Evolutionary conservation across 768 basidiomycete genomes (phyloP), one percentile per base, ranked within the genome.

Genomic region (Lactifluus rugatus): DNA sequence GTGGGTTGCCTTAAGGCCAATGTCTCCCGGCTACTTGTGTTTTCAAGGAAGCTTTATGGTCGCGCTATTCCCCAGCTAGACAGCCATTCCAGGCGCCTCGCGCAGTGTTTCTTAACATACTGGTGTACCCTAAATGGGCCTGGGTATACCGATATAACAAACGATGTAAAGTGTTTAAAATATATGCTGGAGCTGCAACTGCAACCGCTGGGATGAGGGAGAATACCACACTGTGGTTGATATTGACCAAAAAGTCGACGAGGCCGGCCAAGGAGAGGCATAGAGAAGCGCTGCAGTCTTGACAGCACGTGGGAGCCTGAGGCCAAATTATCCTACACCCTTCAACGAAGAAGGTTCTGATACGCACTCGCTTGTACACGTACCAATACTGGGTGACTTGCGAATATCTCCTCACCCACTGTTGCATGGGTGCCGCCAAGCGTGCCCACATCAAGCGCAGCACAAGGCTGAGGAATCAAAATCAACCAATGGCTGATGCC

Each of bases 241-340:
- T 46, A 25, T 59, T 60, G 26, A 37, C 11, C 21, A 64, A 34
- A 19, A 64, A 64, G 26, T 54, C 57, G 10, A 52, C 34, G 32
- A 64, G 46, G 17, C 63, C 63, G 3, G 48, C 60, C 26, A 64
- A 56, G 58, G 64, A 64, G 28, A 64, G 49, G 48, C 61, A 63
- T 3, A 62, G n/a, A 62, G 60, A 50, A 62, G 52, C 13, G 55
- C 49, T 6, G 62, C 55, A 17, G 52, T 60, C 13, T 63, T 60
- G 17, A 63, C 62, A 2, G 56, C 61, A 42, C 16, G 41, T 28
- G 56, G 52, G 41, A 61, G 56, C n/a, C n/a, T n/a, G n/a, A n/a
- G n/a, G 32, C 62, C 37, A 7, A 56, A 63, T 19, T 34, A 34
- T 13, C 62, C 60, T 14, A 63, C 48, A 3, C 62, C 60, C n/a